phyloP scores from a whole-genome alignment of 305 asterid genomes.

The Fraxinus dipetala region DNA sequence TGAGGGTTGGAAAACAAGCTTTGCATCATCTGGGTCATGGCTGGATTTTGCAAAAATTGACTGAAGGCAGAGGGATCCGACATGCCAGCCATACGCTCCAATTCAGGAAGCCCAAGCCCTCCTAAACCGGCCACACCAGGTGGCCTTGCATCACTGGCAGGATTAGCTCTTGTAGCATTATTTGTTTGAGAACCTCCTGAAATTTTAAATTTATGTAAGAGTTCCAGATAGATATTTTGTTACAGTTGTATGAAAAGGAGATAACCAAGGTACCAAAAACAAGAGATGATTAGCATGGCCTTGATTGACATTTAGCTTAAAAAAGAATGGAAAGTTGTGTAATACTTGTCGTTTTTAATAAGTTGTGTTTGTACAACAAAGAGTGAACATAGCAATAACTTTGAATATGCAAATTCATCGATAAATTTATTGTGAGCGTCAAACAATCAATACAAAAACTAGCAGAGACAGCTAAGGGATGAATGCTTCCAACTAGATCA shows the following conservation, averaged over 20 bases:
- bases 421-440: background rate
- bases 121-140: constrained; percentile 39
- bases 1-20: constrained; percentile 67
- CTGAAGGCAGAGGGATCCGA: constrained; percentile 33
- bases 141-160: constrained; percentile 39
- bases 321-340: background rate
- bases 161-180: constrained; percentile 43
- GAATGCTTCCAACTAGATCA: background rate
- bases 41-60: constrained; percentile 57
- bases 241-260: background rate
- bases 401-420: background rate
- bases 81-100: constrained; percentile 33
- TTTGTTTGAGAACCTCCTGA: constrained; percentile 46
- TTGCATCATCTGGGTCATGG: constrained; percentile 58
- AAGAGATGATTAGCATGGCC: background rate
- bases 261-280: background rate
- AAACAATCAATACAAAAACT: background rate
- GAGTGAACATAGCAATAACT: background rate
- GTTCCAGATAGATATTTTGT: background rate
- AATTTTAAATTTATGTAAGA: constrained; percentile 8
- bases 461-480: background rate
- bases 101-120: constrained; percentile 39
- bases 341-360: background rate
- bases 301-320: constrained; percentile 3
- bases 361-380: background rate